A percentile compares a stretch with the other conserved stretches of the same genome.
These are phyloP conservation scores for Aegilops tauschii DNA, from an alignment of 176 grass and related monocot species.

Conservation along the genomic window DNA sequence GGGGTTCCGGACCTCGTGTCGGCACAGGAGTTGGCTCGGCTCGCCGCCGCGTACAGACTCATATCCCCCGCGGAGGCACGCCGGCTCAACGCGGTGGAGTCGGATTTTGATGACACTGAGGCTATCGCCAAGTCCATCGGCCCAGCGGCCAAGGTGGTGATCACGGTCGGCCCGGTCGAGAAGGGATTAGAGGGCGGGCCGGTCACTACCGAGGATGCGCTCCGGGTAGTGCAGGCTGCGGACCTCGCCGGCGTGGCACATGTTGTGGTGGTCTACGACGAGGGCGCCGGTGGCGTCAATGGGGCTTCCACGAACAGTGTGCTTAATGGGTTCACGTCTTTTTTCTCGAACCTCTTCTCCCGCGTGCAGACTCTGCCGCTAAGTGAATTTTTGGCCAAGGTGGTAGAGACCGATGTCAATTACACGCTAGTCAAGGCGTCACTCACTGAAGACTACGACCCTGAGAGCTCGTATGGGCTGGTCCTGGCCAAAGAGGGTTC, in stretches of 20 bases:
- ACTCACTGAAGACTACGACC: constrained; percentile 76
- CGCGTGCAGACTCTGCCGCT: constrained; percentile 56
- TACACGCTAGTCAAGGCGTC: constrained; percentile 79
- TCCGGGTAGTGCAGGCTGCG: constrained; percentile 80
- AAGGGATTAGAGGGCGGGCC: constrained; percentile 48
- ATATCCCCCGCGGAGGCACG: constrained; percentile 74
- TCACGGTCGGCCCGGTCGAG: constrained; percentile 66
- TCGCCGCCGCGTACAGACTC: constrained; percentile 62
- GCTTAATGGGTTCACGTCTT: constrained; percentile 72
- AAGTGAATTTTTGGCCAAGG: constrained; percentile 68
- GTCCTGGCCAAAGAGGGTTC: constrained; percentile 59
- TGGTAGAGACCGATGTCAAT: constrained; percentile 74
- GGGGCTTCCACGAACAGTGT: constrained; percentile 71
- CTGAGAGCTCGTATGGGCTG: constrained; percentile 63
- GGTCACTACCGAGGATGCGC: constrained; percentile 78
- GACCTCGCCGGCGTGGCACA: constrained; percentile 74
- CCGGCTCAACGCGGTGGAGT: constrained; percentile 71
- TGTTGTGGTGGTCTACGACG: constrained; percentile 72
- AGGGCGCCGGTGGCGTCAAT: not conserved
- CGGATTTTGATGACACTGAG: constrained; percentile 53
- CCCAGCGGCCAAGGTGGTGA: constrained; percentile 80
- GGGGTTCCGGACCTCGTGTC: constrained; percentile 71
- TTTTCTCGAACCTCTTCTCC: constrained; percentile 74
- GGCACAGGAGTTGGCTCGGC: constrained; percentile 75
- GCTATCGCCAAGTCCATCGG: constrained; percentile 94